phyloP scores from a whole-genome alignment of 257 asterid genomes.

The Cruciata laevipes region DNA sequence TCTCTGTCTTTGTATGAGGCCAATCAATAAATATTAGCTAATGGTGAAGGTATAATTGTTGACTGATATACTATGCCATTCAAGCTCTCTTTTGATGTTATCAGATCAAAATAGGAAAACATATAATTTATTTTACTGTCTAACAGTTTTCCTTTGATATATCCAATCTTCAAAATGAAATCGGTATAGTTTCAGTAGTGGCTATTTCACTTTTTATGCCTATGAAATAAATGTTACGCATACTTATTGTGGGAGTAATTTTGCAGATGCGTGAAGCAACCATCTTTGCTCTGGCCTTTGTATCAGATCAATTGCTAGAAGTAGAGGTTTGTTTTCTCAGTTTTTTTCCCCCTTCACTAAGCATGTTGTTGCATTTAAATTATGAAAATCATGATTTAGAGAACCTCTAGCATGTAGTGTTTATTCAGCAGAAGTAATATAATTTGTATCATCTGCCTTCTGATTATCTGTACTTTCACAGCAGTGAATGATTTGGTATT shows the following conservation, averaged over 20 bases:
- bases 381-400: not conserved
- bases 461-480: not conserved
- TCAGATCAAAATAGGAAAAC: not conserved
- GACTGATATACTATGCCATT: constrained; percentile 4
- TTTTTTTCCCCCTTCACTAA: not conserved
- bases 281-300: constrained; percentile 77
- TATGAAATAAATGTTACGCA: not conserved
- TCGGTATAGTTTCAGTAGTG: not conserved
- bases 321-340: constrained; percentile 48
- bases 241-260: constrained; percentile 5
- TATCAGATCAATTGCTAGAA: constrained; percentile 80
- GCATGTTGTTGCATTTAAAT: not conserved
- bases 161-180: not conserved
- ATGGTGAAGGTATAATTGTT: not conserved
- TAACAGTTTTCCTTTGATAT: not conserved
- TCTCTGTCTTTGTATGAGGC: not conserved
- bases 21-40: not conserved
- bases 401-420: not conserved
- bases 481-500: not conserved
- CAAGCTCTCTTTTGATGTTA: not conserved
- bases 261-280: constrained; percentile 89
- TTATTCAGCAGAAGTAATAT: not conserved
- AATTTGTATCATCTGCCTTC: not conserved
- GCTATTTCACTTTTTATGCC: not conserved
- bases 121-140: not conserved